These are phyloP conservation scores for Drosera capensis DNA, from an alignment of 148 eudicot genomes.

Conservation along the genomic window DNA sequence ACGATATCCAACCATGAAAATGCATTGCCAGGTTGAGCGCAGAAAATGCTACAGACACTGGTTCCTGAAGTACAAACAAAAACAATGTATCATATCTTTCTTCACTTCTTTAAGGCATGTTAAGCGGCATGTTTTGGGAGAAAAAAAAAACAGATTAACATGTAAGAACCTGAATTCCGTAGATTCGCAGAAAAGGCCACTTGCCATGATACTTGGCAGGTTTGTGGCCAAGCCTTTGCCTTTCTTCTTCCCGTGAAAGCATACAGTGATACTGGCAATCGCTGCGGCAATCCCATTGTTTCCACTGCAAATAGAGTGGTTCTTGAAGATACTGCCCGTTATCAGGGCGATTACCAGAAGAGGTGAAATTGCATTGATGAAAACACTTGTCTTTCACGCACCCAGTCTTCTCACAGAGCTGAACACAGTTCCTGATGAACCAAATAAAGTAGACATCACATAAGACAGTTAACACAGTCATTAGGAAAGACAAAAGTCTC, in stretches of 20 bases:
- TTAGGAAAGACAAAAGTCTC: background rate
- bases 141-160: background rate
- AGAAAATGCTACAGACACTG: slow-evolving; percentile 78
- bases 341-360: slow-evolving; percentile 50
- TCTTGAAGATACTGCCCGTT: slow-evolving; percentile 90
- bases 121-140: background rate
- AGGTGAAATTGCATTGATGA: slow-evolving; percentile 67
- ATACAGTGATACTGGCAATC: slow-evolving; percentile 84
- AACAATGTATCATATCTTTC: slow-evolving; percentile 1
- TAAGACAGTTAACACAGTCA: background rate
- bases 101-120: background rate
- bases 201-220: slow-evolving; percentile 88
- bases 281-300: slow-evolving; percentile 84
- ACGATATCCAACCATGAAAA: slow-evolving; percentile 95
- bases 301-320: slow-evolving; percentile 85
- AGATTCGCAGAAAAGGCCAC: slow-evolving; percentile 78
- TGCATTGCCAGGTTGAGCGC: slow-evolving; percentile 88
- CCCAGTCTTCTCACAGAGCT: slow-evolving; percentile 75
- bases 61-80: slow-evolving; percentile 41
- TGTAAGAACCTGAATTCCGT: slow-evolving; percentile 68
- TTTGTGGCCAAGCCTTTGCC: slow-evolving; percentile 43
- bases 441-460: background rate
- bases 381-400: slow-evolving; percentile 67
- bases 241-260: slow-evolving; percentile 74
- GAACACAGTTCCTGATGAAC: slow-evolving; percentile 51